Conservation (phyloP, 2,329 filamentous ascomycete species). For the Stagonosporopsis vannaccii region DNA sequence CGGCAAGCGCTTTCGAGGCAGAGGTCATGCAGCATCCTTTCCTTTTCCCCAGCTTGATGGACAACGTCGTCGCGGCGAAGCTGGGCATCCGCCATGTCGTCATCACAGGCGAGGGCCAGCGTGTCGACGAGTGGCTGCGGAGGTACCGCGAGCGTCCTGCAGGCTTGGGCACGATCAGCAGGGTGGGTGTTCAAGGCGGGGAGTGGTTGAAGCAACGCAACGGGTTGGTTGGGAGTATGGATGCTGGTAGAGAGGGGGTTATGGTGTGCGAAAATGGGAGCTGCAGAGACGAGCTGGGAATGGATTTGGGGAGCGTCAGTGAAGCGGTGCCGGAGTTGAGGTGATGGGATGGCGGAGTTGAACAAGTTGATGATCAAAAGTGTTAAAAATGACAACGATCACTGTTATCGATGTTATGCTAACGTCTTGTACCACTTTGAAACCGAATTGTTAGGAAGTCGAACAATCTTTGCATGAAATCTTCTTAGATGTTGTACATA, state of each 20-base stretch:
- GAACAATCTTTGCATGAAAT: no score
- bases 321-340: slow-evolving; percentile 26
- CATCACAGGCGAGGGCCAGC: slow-evolving; percentile 58
- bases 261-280: slow-evolving; percentile 50
- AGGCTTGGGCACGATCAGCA: slow-evolving; percentile 41
- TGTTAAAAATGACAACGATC: slow-evolving; percentile 1
- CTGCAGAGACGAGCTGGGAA: slow-evolving; percentile 54
- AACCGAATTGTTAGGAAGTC: no score
- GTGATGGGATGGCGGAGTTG: neutral
- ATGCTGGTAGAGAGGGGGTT: slow-evolving; percentile 46
- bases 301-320: slow-evolving; percentile 40
- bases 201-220: slow-evolving; percentile 62
- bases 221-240: slow-evolving; percentile 52
- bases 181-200: slow-evolving; percentile 44
- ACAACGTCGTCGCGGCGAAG: slow-evolving; percentile 75
- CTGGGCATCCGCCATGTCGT: slow-evolving; percentile 71
- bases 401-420: neutral
- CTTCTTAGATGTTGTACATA: no score
- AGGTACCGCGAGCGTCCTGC: slow-evolving; percentile 52
- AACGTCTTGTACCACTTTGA: no score
- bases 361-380: slow-evolving; percentile 6
- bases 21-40: slow-evolving; percentile 94
- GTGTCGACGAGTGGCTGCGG: slow-evolving; percentile 51
- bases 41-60: slow-evolving; percentile 83
- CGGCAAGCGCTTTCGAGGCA: slow-evolving; percentile 84